Evolutionary conservation across 2,329 filamentous ascomycete species (phyloP).

Genomic region (Drechslerella dactyloides): DNA sequence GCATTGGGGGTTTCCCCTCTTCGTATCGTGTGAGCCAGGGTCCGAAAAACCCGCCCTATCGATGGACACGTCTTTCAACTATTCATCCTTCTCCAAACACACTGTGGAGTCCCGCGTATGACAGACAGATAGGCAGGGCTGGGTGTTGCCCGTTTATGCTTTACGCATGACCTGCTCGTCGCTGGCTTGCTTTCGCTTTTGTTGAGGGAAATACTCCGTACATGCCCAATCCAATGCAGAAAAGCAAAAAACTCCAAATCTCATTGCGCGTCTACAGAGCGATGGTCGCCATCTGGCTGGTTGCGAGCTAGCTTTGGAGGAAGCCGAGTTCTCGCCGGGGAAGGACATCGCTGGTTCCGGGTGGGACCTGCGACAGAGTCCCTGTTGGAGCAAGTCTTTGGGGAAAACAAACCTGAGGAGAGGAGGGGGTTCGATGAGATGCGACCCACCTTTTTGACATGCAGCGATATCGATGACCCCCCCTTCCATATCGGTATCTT

Average conservation of each 20-base stretch:
- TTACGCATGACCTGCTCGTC: constrained; percentile 40
- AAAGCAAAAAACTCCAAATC: constrained; percentile 6
- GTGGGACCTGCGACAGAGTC: constrained; percentile 18
- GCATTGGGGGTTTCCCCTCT: constrained; percentile 4
- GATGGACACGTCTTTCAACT: constrained; percentile 20
- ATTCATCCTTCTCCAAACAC: neutral
- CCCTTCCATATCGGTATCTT: constrained; percentile 11
- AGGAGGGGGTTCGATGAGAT: constrained; percentile 18
- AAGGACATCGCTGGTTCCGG: constrained; percentile 44
- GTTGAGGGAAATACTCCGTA: constrained; percentile 43
- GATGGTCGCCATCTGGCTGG: neutral
- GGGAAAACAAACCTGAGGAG: constrained; percentile 8
- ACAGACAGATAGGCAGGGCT: constrained; percentile 1
- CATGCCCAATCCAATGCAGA: constrained; percentile 9
- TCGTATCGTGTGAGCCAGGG: constrained; percentile 39
- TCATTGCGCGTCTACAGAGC: constrained; percentile 22
- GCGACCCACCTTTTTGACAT: constrained; percentile 24
- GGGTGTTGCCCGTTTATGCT: constrained; percentile 17
- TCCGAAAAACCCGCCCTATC: constrained; percentile 17
- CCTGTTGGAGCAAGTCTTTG: neutral
- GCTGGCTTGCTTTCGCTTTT: constrained; percentile 2
- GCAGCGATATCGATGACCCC: constrained; percentile 25
- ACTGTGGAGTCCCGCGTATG: constrained; percentile 13
- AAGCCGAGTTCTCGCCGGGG: constrained; percentile 46
- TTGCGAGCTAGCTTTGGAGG: constrained; percentile 7